phyloP scores from a whole-genome alignment of 2,329 filamentous ascomycete species.

The Fusarium sp. region DNA sequence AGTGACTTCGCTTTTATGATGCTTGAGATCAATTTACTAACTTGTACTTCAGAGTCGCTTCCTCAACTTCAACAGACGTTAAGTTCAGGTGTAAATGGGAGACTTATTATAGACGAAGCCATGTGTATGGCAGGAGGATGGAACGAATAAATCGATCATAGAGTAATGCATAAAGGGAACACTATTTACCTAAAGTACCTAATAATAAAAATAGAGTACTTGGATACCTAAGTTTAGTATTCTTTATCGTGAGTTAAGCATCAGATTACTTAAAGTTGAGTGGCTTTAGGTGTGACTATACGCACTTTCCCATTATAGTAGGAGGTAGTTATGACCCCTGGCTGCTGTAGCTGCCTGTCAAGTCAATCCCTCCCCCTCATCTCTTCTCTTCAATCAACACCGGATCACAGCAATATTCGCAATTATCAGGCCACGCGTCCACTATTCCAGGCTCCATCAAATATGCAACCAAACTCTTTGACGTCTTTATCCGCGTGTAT shows the following conservation, averaged over 20 bases:
- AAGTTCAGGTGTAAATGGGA: conserved; percentile 45
- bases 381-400: background rate
- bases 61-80: conserved; percentile 65
- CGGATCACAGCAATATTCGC: background rate
- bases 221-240: no score
- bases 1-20: conserved; percentile 42
- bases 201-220: no score
- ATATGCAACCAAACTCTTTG: no score
- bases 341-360: background rate
- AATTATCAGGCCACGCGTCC: background rate
- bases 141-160: background rate
- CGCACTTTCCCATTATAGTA: background rate
- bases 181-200: background rate
- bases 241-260: background rate
- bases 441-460: background rate
- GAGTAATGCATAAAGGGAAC: background rate
- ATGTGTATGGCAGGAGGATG: background rate
- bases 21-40: conserved; percentile 8
- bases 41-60: conserved; percentile 55
- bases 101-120: background rate
- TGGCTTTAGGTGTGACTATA: background rate
- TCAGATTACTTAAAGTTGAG: background rate
- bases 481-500: background rate
- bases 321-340: background rate
- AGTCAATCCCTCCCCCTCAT: background rate